Evolutionary conservation across 2,329 filamentous ascomycete species (phyloP).

Genomic region (Aureobasidium uvarum): DNA sequence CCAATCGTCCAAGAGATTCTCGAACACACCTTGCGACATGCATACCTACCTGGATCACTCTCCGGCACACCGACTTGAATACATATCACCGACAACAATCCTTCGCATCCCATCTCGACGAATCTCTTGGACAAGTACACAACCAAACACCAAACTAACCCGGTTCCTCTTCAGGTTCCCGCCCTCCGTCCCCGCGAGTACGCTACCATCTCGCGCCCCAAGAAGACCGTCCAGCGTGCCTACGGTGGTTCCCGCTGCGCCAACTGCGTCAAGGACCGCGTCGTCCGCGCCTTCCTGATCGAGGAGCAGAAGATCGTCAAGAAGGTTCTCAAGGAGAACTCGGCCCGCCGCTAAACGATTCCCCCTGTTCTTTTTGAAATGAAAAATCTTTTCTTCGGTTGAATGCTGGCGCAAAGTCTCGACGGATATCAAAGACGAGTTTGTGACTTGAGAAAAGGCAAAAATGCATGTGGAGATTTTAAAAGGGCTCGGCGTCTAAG

Average conservation of each 20-base stretch:
- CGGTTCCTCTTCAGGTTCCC: conserved; percentile 63
- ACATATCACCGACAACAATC: neutral
- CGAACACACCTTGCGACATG: neutral
- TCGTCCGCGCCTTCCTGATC: conserved; percentile 97
- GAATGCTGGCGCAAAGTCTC: conserved; percentile 26
- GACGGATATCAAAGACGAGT: conserved; percentile 20
- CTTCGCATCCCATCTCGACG: neutral
- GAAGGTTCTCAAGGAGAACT: conserved; percentile 97
- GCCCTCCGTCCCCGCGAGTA: conserved; percentile 99
- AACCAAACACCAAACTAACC: conserved; percentile 10
- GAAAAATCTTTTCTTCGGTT: conserved; percentile 28
- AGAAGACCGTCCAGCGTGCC: conserved; percentile 98
- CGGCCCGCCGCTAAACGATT: conserved; percentile 35
- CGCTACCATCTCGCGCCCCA: conserved; percentile 91
- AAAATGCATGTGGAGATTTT: conserved; percentile 27
- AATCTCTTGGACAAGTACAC: conserved; percentile 25
- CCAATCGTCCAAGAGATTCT: conserved; percentile 24
- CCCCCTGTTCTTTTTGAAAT: conserved; percentile 24
- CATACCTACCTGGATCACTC: neutral
- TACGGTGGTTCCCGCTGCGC: conserved; percentile 98
- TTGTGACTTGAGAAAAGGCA: conserved; percentile 24
- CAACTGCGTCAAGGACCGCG: conserved; percentile 97
- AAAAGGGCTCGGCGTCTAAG: conserved; percentile 25
- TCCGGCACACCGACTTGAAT: neutral
- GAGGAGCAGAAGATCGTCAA: conserved; percentile 99